These are phyloP conservation scores for Verticillium nubilum DNA, from an alignment of 2,329 filamentous ascomycete species.

Conservation along the genomic window DNA sequence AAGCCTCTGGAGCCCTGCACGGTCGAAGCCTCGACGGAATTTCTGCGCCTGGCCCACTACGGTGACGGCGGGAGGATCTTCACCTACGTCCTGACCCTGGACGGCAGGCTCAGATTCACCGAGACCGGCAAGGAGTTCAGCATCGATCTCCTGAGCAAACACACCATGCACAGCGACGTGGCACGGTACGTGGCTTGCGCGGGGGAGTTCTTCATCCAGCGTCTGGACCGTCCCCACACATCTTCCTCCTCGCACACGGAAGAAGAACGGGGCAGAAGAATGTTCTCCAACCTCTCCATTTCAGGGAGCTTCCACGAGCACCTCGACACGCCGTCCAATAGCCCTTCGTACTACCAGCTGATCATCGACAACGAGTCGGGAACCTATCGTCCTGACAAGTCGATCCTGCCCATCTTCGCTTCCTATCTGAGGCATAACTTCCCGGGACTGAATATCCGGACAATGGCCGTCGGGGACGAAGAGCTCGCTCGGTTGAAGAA, in stretches of 20 bases:
- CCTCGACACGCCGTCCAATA: conserved; percentile 23
- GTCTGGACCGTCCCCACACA: conserved; percentile 43
- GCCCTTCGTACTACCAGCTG: conserved; percentile 66
- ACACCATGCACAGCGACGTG: conserved; percentile 95
- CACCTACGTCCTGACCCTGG: conserved; percentile 86
- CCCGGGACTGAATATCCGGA: conserved; percentile 68
- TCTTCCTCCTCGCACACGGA: not conserved
- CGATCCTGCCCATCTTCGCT: conserved; percentile 66
- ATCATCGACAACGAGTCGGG: conserved; percentile 94
- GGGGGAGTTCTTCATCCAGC: conserved; percentile 86
- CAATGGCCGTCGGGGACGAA: conserved; percentile 74
- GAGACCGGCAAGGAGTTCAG: conserved; percentile 95
- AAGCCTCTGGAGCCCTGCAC: conserved; percentile 55
- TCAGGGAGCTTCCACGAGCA: conserved; percentile 25
- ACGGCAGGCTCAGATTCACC: conserved; percentile 83
- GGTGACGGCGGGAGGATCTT: conserved; percentile 83
- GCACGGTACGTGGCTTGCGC: conserved; percentile 86
- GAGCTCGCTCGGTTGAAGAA: conserved; percentile 70
- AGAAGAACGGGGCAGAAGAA: conserved; percentile 18
- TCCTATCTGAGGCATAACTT: conserved; percentile 67
- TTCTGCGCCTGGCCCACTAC: conserved; percentile 81
- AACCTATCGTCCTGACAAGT: conserved; percentile 83
- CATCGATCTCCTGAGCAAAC: conserved; percentile 87
- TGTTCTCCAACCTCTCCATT: not conserved
- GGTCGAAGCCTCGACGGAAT: conserved; percentile 68